phyloP scores from a whole-genome alignment of 768 basidiomycete genomes.

The Mycena crocata region DNA sequence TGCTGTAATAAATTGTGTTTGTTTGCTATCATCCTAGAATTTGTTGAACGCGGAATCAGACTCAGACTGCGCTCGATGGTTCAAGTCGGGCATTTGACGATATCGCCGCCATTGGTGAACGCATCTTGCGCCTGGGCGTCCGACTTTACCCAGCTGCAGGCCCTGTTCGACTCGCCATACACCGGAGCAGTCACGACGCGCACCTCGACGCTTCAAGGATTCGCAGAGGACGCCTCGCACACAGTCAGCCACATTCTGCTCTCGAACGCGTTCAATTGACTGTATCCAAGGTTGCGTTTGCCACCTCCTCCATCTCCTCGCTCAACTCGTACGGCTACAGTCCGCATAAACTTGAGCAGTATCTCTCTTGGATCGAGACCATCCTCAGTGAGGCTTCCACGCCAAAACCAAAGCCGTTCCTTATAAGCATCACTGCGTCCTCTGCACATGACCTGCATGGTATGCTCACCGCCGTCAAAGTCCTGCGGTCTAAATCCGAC shows the following conservation, averaged over 20 bases:
- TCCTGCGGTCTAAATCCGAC: slow-evolving; percentile 56
- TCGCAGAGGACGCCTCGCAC: slow-evolving; percentile 71
- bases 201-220: slow-evolving; percentile 79
- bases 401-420: slow-evolving; percentile 62
- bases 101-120: slow-evolving; percentile 79
- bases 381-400: slow-evolving; percentile 53
- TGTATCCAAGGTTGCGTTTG: slow-evolving; percentile 67
- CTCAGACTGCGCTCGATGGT: slow-evolving; percentile 43
- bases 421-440: slow-evolving; percentile 83
- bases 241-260: slow-evolving; percentile 53
- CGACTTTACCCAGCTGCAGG: slow-evolving; percentile 68
- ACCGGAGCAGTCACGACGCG: slow-evolving; percentile 88
- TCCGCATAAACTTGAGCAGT: slow-evolving; percentile 74
- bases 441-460: slow-evolving; percentile 58
- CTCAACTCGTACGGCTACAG: slow-evolving; percentile 92
- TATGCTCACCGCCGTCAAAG: slow-evolving; percentile 73
- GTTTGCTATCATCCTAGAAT: no score
- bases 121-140: slow-evolving; percentile 88
- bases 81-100: slow-evolving; percentile 62
- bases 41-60: no score
- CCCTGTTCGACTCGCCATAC: slow-evolving; percentile 71
- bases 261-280: slow-evolving; percentile 13
- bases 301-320: slow-evolving; percentile 63
- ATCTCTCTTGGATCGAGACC: slow-evolving; percentile 72
- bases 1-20: no score